Percentiles rank a stretch among this genome's conserved stretches.
These are phyloP conservation scores for Lactifluus volemus DNA, from an alignment of 768 basidiomycete species.

Conservation along the genomic window DNA sequence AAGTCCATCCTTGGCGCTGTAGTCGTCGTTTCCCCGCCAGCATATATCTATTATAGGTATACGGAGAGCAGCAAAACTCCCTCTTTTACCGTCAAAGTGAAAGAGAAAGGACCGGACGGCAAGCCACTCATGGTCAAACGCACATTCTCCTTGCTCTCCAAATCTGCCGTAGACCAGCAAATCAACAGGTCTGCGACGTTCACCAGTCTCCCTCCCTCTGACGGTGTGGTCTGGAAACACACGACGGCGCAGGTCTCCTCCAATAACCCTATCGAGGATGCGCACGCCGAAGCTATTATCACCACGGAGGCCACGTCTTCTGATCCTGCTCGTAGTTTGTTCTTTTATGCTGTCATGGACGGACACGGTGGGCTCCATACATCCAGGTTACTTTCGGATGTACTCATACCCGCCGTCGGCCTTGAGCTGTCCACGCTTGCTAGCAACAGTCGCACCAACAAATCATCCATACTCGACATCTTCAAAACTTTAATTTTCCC, in stretches of 20 bases:
- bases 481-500: conserved; percentile 33
- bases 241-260: conserved; percentile 73
- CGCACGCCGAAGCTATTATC: conserved; percentile 63
- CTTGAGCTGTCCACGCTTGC: conserved; percentile 59
- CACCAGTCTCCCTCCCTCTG: conserved; percentile 39
- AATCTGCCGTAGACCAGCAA: conserved; percentile 45
- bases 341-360: conserved; percentile 87
- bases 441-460: conserved; percentile 28
- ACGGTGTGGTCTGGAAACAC: conserved; percentile 61
- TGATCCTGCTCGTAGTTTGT: conserved; percentile 55
- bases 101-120: conserved; percentile 49
- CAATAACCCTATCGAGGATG: conserved; percentile 91
- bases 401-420: conserved; percentile 77
- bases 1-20: conserved; percentile 53
- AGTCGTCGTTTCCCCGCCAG: conserved; percentile 46
- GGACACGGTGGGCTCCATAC: conserved; percentile 85
- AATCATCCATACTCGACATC: conserved; percentile 27
- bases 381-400: conserved; percentile 71
- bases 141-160: conserved; percentile 47
- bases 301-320: conserved; percentile 52
- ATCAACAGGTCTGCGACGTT: conserved; percentile 46
- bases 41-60: conserved; percentile 49
- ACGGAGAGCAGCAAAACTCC: conserved; percentile 23
- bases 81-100: conserved; percentile 53
- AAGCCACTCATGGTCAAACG: conserved; percentile 45